These are phyloP conservation scores for Mycena epipterygia DNA, from an alignment of 768 basidiomycete species.

Conservation along the genomic window DNA sequence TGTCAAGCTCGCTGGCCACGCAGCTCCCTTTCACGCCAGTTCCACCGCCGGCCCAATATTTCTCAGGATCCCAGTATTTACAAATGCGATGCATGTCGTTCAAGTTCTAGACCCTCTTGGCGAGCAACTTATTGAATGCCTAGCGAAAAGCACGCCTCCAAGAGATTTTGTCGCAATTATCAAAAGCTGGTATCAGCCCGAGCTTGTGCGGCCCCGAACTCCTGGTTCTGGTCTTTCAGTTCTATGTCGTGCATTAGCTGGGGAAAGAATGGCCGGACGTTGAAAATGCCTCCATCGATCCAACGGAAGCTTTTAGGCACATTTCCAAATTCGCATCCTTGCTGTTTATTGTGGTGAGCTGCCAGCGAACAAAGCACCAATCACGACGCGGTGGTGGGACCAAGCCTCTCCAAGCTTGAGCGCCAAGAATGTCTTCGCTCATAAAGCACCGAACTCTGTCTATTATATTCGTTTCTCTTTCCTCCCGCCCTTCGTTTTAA, in stretches of 20 bases:
- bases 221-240: background rate
- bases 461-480: background rate
- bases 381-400: background rate
- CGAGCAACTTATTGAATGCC: background rate
- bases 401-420: slow-evolving; percentile 4
- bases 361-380: background rate
- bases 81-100: background rate
- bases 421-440: slow-evolving; percentile 3
- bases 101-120: slow-evolving; percentile 21
- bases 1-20: no score
- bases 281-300: background rate
- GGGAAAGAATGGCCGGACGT: background rate
- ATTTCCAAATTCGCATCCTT: no score
- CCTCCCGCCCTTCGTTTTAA: background rate
- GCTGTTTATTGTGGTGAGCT: no score
- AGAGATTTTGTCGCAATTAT: background rate
- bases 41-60: no score
- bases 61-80: no score
- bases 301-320: background rate
- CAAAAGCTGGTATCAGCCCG: background rate
- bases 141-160: background rate
- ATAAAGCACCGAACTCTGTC: background rate
- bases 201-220: background rate
- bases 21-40: no score
- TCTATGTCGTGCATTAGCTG: background rate